These are phyloP conservation scores for Apiospora pterosperma DNA, from an alignment of 2,329 filamentous ascomycete species.

Conservation along the genomic window DNA sequence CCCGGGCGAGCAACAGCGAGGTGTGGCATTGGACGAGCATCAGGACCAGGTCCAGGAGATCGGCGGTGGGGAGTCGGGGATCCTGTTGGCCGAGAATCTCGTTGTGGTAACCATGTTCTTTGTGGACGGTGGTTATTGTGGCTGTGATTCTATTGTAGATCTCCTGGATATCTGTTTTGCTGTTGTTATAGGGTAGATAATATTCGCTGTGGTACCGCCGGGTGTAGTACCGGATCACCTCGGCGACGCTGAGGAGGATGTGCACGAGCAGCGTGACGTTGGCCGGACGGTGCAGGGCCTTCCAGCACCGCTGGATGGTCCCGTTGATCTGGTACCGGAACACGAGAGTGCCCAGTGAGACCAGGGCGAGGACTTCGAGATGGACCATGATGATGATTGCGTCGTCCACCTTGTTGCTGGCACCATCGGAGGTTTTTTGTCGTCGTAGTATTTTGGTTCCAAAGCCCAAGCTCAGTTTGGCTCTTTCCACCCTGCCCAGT, in stretches of 20 bases:
- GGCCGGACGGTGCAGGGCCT: not conserved
- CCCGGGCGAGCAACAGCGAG: constrained; percentile 4
- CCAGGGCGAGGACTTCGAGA: constrained; percentile 7
- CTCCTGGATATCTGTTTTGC: not conserved
- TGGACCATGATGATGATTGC: not conserved
- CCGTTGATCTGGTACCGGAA: constrained; percentile 4
- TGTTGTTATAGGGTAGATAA: not conserved
- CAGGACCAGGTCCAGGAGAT: constrained; percentile 2
- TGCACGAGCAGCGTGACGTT: constrained; percentile 6
- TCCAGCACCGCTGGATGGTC: not conserved
- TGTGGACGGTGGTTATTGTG: too few relatives aligned
- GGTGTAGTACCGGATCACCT: constrained; percentile 8
- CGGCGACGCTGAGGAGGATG: not conserved
- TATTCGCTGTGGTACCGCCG: not conserved
- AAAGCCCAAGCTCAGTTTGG: too few relatives aligned
- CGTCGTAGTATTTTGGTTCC: too few relatives aligned
- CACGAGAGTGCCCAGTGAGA: not conserved
- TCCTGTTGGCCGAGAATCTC: not conserved
- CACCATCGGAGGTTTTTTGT: too few relatives aligned
- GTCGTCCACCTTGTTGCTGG: too few relatives aligned
- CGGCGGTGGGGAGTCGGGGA: not conserved
- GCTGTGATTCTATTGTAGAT: not conserved
- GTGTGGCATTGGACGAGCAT: constrained; percentile 6
- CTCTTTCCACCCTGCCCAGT: too few relatives aligned
- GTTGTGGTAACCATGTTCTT: not conserved